Evolutionary conservation across 805 yeast genomes (phyloP).

Genomic region (Yamadazyma endophytica): DNA sequence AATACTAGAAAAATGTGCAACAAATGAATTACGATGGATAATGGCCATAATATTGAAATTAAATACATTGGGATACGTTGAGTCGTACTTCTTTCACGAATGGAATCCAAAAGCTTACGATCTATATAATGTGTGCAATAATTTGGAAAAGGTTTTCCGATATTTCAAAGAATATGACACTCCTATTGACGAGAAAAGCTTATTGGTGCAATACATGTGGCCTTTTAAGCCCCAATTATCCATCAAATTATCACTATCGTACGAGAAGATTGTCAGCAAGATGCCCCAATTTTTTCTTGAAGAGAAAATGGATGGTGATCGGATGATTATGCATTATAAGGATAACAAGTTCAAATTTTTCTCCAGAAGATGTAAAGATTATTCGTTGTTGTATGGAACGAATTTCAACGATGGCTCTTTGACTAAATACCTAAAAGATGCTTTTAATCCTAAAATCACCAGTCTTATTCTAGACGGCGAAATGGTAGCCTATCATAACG

Average conservation of each 20-base stretch:
- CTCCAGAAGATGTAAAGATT: constrained; percentile 71
- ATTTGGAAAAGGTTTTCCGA: constrained; percentile 54
- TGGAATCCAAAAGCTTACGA: constrained; percentile 82
- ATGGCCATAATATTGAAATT: constrained; percentile 61
- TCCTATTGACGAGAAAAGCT: constrained; percentile 44
- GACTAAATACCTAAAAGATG: constrained; percentile 44
- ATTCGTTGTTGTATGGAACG: constrained; percentile 64
- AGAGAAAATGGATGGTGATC: constrained; percentile 92
- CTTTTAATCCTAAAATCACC: constrained; percentile 35
- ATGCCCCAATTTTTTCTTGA: constrained; percentile 63
- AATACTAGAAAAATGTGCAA: constrained; percentile 51
- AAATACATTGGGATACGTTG: constrained; percentile 59
- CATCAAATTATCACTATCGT: constrained; percentile 46
- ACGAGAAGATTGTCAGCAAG: constrained; percentile 45
- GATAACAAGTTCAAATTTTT: constrained; percentile 43
- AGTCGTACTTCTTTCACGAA: constrained; percentile 47
- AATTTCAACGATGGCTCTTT: constrained; percentile 48
- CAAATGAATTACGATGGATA: constrained; percentile 64
- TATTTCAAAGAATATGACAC: constrained; percentile 23
- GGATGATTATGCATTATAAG: constrained; percentile 72
- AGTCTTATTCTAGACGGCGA: constrained; percentile 76
- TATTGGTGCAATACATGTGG: constrained; percentile 38
- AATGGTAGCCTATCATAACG: constrained; percentile 82
- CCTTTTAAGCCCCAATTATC: constrained; percentile 81
- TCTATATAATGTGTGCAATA: constrained; percentile 61